phyloP scores from a whole-genome alignment of 306 rosid species.

The Acmispon strigosus region DNA sequence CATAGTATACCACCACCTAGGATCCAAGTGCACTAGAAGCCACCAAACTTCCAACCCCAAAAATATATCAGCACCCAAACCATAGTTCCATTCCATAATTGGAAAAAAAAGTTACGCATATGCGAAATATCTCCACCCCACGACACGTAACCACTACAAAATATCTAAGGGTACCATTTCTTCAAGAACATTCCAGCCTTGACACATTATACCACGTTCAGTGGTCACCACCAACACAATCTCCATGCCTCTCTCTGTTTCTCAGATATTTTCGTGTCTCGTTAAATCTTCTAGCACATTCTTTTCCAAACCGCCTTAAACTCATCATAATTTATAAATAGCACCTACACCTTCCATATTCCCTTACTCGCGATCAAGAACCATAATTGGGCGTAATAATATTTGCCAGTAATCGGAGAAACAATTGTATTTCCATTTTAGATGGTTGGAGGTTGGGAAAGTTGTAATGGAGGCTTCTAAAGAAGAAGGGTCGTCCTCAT shows the following conservation, averaged over 20 bases:
- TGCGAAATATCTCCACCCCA: neutral
- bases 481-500: neutral
- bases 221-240: neutral
- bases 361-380: neutral
- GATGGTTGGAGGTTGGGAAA: too few relatives aligned
- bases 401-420: too few relatives aligned
- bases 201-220: neutral
- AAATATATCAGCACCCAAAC: neutral
- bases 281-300: slow-evolving; percentile 13
- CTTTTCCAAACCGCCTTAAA: neutral
- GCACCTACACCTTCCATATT: too few relatives aligned
- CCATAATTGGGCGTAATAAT: neutral
- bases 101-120: neutral
- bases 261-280: neutral
- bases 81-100: neutral
- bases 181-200: slow-evolving; percentile 40
- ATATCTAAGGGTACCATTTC: neutral
- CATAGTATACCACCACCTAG: too few relatives aligned
- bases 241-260: neutral
- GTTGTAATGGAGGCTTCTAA: slow-evolving; percentile 29
- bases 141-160: neutral
- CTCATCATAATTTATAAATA: neutral
- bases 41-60: neutral
- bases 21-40: too few relatives aligned
- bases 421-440: too few relatives aligned